Conservation (phyloP, 768 basidiomycete genomes). For the Leccinum subgranulosum region DNA sequence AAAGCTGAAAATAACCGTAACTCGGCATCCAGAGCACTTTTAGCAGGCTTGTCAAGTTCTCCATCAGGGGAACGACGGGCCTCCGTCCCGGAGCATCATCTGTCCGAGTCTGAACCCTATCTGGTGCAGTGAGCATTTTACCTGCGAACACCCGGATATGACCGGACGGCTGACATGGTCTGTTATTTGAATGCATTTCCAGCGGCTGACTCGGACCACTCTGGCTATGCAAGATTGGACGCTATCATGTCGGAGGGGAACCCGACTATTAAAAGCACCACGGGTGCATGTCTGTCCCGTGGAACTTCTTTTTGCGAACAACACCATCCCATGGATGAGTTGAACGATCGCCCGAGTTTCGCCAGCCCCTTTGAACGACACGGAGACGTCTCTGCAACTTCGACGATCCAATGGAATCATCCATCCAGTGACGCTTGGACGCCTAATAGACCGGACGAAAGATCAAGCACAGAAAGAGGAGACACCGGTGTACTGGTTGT, state of each 20-base stretch:
- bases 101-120: background rate
- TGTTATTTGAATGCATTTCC: background rate
- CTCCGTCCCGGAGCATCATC: background rate
- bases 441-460: background rate
- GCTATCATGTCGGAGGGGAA: background rate
- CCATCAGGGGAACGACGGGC: background rate
- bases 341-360: background rate
- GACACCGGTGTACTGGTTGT: constrained; percentile 33
- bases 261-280: background rate
- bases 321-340: background rate
- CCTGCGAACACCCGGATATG: background rate
- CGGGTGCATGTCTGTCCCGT: background rate
- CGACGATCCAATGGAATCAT: background rate
- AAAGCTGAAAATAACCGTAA: background rate
- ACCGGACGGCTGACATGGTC: background rate
- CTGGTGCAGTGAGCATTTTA: background rate
- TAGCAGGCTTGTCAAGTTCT: background rate
- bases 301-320: background rate
- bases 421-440: background rate
- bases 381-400: background rate
- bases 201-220: background rate
- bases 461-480: background rate
- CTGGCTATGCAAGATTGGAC: background rate
- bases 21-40: background rate
- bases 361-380: background rate